Conservation (phyloP, 257 asterid species). For the Leonotis leonurus region DNA sequence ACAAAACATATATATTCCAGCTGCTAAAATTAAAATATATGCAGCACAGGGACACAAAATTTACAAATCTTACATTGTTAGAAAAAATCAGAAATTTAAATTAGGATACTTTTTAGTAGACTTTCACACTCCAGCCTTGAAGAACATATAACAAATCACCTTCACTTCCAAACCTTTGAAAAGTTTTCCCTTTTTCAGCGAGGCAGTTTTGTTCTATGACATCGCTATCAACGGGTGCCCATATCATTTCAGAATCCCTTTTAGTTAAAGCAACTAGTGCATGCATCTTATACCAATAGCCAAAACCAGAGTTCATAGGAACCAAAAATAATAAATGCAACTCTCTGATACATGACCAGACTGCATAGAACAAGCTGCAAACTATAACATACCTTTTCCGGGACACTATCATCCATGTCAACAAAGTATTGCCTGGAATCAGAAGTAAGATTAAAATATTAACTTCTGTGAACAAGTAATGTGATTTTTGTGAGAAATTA, state of each 20-base stretch:
- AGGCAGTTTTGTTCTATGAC: background rate
- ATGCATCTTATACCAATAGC: background rate
- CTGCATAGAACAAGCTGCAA: constrained; percentile 12
- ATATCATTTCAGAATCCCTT: constrained; percentile 10
- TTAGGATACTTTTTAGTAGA: background rate
- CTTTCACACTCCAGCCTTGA: background rate
- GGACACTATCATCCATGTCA: constrained; percentile 49
- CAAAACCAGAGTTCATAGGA: constrained; percentile 9
- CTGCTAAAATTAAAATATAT: background rate
- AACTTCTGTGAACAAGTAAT: background rate
- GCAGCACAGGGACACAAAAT: background rate
- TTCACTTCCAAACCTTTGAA: background rate
- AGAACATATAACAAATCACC: constrained; percentile 2
- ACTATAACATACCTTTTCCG: constrained; percentile 41
- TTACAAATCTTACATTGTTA: background rate
- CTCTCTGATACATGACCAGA: no score
- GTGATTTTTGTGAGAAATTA: background rate
- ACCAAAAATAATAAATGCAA: no score
- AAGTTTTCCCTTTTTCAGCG: background rate
- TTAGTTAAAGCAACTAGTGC: background rate
- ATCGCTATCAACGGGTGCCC: background rate
- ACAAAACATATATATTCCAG: background rate
- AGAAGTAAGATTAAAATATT: background rate
- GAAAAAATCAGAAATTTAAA: background rate
- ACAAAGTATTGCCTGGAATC: constrained; percentile 59